Conservation (phyloP, 2,329 filamentous ascomycete genomes). For the Phialocephala subalpina region DNA sequence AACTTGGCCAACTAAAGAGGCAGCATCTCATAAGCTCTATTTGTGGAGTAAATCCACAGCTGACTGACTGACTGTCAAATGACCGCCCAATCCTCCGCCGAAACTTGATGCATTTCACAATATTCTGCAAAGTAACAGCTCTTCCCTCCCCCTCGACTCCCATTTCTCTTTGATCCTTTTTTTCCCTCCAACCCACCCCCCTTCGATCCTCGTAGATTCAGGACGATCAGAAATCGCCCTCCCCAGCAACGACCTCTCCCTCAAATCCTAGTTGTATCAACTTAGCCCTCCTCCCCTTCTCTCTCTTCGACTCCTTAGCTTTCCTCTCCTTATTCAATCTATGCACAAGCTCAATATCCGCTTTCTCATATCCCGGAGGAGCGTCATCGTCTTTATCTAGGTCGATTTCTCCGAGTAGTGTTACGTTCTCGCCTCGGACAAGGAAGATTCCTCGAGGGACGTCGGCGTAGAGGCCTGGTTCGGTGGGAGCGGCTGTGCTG, state of each 20-base stretch:
- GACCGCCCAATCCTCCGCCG: constrained; percentile 24
- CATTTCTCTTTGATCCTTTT: constrained; percentile 12
- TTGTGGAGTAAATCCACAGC: constrained; percentile 15
- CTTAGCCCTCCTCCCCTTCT: constrained; percentile 77
- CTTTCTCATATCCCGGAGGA: constrained; percentile 71
- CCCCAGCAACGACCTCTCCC: constrained; percentile 81
- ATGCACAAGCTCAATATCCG: constrained; percentile 73
- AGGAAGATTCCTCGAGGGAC: constrained; percentile 87
- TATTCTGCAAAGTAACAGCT: constrained; percentile 52
- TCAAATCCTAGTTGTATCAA: constrained; percentile 85
- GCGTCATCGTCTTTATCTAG: constrained; percentile 94
- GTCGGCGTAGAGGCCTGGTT: constrained; percentile 77
- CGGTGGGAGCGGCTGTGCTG: constrained; percentile 40
- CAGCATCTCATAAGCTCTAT: constrained; percentile 10
- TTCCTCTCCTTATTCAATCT: constrained; percentile 78
- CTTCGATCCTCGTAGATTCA: not conserved
- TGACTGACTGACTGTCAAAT: constrained; percentile 18
- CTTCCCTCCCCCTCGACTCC: constrained; percentile 3
- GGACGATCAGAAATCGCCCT: constrained; percentile 45
- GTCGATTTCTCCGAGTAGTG: constrained; percentile 94
- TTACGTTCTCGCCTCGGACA: constrained; percentile 95
- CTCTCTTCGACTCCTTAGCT: constrained; percentile 70
- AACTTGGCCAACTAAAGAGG: not conserved
- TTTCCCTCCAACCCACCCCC: constrained; percentile 11
- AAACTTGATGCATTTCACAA: constrained; percentile 57